phyloP scores from a whole-genome alignment of 2,329 filamentous ascomycete genomes.

The Madurella fahalii region DNA sequence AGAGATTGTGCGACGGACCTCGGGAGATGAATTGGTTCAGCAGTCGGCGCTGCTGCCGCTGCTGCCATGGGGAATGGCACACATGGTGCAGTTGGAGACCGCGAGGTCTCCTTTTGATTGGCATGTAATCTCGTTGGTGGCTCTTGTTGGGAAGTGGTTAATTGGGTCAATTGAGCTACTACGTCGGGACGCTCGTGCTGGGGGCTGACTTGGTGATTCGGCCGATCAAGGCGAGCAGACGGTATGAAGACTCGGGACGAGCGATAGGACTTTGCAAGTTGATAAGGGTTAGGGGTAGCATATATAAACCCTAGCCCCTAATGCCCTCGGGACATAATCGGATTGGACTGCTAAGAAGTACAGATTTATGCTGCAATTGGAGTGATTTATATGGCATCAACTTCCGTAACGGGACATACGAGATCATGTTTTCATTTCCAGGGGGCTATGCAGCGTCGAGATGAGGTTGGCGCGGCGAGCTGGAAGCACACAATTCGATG shows the following conservation, averaged over 20 bases:
- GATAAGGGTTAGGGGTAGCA: neutral
- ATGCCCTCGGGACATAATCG: neutral
- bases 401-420: too few species aligned
- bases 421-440: too few species aligned
- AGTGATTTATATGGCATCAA: too few species aligned
- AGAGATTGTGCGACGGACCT: conserved; percentile 7
- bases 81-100: conserved; percentile 21
- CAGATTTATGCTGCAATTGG: too few species aligned
- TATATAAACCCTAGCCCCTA: neutral
- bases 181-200: neutral
- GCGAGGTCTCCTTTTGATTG: conserved; percentile 17
- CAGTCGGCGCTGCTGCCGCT: conserved; percentile 18
- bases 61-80: conserved; percentile 1
- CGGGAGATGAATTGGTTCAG: conserved; percentile 27
- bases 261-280: neutral
- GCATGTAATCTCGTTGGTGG: conserved; percentile 9
- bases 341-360: too few species aligned
- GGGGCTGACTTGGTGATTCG: neutral
- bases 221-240: neutral
- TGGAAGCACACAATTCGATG: neutral
- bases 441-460: too few species aligned
- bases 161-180: neutral
- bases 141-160: neutral
- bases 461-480: too few species aligned
- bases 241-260: neutral